Evolutionary conservation across 1,284 basidiomycete species (phyloP).

Genomic region (Apiotrichum siamense): DNA sequence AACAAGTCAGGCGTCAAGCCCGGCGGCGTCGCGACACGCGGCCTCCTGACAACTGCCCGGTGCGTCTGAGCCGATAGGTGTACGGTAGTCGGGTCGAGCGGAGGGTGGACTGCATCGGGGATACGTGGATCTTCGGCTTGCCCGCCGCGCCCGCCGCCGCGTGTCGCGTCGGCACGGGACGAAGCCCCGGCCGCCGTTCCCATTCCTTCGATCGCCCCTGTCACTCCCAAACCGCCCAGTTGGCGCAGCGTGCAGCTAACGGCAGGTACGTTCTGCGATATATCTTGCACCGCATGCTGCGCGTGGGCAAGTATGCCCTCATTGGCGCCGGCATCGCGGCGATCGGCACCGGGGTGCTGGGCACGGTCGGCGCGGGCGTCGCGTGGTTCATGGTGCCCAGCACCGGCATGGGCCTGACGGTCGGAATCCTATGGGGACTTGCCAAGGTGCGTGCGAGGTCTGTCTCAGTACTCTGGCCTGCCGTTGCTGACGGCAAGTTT

Average conservation of each 20-base stretch:
- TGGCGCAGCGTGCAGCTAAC: background rate
- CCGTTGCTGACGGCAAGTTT: slow-evolving; percentile 24
- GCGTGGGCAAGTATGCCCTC: slow-evolving; percentile 47
- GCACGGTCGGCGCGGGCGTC: slow-evolving; percentile 37
- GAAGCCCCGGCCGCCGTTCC: no score
- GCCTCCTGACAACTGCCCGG: slow-evolving; percentile 40
- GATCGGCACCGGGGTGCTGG: slow-evolving; percentile 38
- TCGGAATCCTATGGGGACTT: slow-evolving; percentile 37
- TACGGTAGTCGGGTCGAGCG: no score
- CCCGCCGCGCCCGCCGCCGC: no score
- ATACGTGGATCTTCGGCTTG: no score
- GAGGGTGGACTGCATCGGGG: no score
- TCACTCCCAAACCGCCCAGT: background rate
- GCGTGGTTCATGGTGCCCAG: slow-evolving; percentile 44
- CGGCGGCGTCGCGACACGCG: slow-evolving; percentile 36
- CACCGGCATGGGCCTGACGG: slow-evolving; percentile 35
- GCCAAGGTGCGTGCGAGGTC: slow-evolving; percentile 31
- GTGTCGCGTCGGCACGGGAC: no score
- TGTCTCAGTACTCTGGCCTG: background rate
- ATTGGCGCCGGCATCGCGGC: slow-evolving; percentile 38
- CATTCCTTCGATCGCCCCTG: no score
- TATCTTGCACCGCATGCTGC: slow-evolving; percentile 39
- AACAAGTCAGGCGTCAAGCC: slow-evolving; percentile 34
- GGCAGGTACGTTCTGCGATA: slow-evolving; percentile 45
- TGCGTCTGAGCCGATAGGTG: slow-evolving; percentile 18